Conservation (phyloP, 2,329 filamentous ascomycete species). For the Penicillium corylophilum region DNA sequence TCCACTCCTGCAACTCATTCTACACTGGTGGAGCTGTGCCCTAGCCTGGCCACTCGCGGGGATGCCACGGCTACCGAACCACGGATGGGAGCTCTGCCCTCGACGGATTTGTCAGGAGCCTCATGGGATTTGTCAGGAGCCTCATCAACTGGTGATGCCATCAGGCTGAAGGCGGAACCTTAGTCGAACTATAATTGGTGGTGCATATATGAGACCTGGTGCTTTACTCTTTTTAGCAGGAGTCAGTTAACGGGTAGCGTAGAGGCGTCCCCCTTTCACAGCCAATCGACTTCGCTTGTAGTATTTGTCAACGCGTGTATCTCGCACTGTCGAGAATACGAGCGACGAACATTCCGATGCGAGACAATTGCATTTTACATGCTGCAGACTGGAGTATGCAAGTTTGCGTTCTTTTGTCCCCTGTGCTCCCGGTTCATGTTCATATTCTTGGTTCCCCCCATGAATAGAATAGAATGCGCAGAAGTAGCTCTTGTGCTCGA, state of each 20-base stretch:
- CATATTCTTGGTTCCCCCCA: too few relatives aligned
- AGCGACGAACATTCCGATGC: not conserved
- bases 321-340: not conserved
- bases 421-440: not conserved
- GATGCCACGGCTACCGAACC: not conserved
- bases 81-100: not conserved
- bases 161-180: not conserved
- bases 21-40: not conserved
- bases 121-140: not conserved
- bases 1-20: conserved; percentile 14
- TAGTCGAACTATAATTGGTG: not conserved
- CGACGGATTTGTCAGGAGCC: not conserved
- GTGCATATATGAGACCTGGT: not conserved
- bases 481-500: not conserved
- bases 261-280: not conserved
- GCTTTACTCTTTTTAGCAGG: not conserved
- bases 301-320: not conserved
- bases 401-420: not conserved
- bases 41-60: conserved; percentile 6
- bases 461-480: too few relatives aligned
- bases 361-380: not conserved
- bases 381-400: not conserved
- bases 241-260: not conserved
- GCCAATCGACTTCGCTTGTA: not conserved
- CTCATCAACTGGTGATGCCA: not conserved